A percentile compares a stretch with the other conserved stretches of the same genome.
These are phyloP conservation scores for Excoecaria agallocha DNA, from an alignment of 345 rosid species.

Conservation along the genomic window DNA sequence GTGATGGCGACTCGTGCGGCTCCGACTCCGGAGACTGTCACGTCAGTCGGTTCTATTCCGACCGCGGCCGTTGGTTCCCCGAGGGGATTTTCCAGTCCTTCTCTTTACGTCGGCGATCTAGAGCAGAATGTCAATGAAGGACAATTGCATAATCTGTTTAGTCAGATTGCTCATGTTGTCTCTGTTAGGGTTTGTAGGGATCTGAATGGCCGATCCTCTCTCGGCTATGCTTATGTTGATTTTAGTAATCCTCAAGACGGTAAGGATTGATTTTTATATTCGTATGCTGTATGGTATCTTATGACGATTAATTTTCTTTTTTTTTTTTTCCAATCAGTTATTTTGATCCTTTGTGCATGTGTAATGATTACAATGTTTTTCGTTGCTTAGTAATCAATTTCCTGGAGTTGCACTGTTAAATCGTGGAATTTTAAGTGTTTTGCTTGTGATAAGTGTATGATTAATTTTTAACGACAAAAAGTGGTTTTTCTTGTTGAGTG, in stretches of 20 bases:
- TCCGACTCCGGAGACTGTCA: not conserved
- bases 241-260: conserved; percentile 55
- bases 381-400: not conserved
- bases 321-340: not conserved
- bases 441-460: not conserved
- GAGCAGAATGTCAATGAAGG: conserved; percentile 48
- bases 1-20: conserved; percentile 1
- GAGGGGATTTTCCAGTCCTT: conserved; percentile 32
- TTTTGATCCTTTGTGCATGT: not conserved
- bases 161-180: conserved; percentile 45
- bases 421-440: not conserved
- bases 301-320: not conserved
- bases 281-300: too few relatives aligned
- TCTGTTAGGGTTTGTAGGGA: conserved; percentile 69
- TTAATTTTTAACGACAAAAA: not conserved
- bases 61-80: conserved; percentile 8
- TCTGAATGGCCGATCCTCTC: conserved; percentile 42
- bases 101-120: conserved; percentile 70
- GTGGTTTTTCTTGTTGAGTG: too few relatives aligned
- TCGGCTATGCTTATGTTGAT: conserved; percentile 71
- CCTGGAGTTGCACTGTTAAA: not conserved
- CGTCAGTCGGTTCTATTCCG: not conserved
- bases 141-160: conserved; percentile 53
- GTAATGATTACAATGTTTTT: not conserved
- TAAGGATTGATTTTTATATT: conserved; percentile 15